Evolutionary conservation across 1,139 yeast species (phyloP), one percentile per base, ranked within the genome.

Genomic region (Martiniozyma asiatica): DNA sequence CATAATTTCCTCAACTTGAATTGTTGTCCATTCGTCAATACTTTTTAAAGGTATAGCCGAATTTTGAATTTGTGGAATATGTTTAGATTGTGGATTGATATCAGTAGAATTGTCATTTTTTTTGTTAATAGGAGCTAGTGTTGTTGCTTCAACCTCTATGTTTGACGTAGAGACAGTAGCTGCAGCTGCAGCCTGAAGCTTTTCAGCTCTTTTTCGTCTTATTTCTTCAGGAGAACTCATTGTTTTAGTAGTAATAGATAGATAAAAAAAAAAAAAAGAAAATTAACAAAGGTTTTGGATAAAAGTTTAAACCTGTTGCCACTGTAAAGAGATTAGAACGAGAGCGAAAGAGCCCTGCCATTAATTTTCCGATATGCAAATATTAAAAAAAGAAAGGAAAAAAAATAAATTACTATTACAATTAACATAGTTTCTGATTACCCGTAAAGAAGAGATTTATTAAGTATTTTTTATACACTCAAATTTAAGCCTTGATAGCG

Each of bases 401-500:
- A n/a, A n/a, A n/a, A n/a, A n/a, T n/a, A n/a, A n/a, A n/a, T n/a
- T n/a, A n/a, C n/a, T n/a, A n/a, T n/a, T n/a, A n/a, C n/a, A n/a
- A n/a, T n/a, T n/a, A n/a, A n/a, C n/a, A n/a, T n/a, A n/a, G n/a
- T n/a, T n/a, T n/a, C n/a, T n/a, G n/a, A n/a, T 17, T 24, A 24
- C 17, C 26, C 26, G 26, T 19, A 24, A 24, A 24, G 26, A 24
- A 20, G n/a, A 24, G 26, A 24, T 24, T 24, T 24, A 24, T 24
- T 24, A 24, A 24, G 21, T 24, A 15, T 24, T 11, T 17, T 22
- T 16, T 30, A 30, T 27, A 30, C 24, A 30, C 27, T 17, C 18
- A 18, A 18, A 56, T 48, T 77, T 80, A 87, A 70, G 96, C 97
- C 79, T 87, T 87, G 72, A 89, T 81, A 65, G 97, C 97, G 68